Conservation (phyloP, 495 filamentous ascomycete species). For the Penicillium canariense region DNA sequence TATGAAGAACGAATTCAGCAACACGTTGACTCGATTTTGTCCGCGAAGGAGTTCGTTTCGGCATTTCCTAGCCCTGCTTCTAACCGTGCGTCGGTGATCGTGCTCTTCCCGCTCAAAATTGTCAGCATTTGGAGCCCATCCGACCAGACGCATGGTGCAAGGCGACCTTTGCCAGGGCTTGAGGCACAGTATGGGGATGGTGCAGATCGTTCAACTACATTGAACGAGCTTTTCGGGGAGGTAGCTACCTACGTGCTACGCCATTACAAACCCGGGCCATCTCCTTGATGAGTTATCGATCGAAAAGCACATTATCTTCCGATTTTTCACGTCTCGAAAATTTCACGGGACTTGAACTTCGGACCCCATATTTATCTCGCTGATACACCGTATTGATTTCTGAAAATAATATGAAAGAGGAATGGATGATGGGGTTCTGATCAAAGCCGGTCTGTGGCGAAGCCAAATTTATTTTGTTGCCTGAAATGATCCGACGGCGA, state of each 20-base stretch:
- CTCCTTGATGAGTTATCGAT: neutral
- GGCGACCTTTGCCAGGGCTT: neutral
- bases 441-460: neutral
- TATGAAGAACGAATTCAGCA: slow-evolving; percentile 14
- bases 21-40: slow-evolving; percentile 8
- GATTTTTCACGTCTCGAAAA: neutral
- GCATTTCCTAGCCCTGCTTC: slow-evolving; percentile 7
- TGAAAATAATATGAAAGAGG: no score
- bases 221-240: slow-evolving; percentile 7
- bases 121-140: slow-evolving; percentile 7
- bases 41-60: slow-evolving; percentile 6
- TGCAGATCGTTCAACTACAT: neutral
- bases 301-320: neutral
- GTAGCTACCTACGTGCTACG: slow-evolving; percentile 8
- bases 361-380: no score
- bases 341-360: no score
- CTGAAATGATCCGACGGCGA: neutral
- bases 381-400: neutral
- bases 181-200: neutral
- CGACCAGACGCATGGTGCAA: neutral
- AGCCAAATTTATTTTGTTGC: neutral
- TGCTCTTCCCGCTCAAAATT: slow-evolving; percentile 10
- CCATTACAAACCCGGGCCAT: neutral
- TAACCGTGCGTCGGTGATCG: slow-evolving; percentile 12
- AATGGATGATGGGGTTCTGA: neutral